A percentile compares a stretch with the other conserved stretches of the same genome.
Conservation (phyloP, 1,284 basidiomycete genomes). For the Calocybe gambosa region DNA sequence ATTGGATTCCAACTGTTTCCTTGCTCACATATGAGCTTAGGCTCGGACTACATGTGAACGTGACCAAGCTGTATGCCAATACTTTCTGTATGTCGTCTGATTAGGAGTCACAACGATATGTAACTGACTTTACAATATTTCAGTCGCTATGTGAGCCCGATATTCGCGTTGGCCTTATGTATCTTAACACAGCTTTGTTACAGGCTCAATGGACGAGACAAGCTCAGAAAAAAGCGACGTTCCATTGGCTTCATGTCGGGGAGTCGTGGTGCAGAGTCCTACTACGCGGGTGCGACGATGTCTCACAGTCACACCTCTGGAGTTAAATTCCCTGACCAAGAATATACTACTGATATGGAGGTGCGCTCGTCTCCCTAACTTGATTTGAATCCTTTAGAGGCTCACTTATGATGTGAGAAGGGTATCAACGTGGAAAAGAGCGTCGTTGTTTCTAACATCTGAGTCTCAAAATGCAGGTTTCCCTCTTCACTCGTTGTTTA, state of each 20-base stretch:
- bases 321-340: constrained; percentile 3
- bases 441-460: constrained; percentile 5
- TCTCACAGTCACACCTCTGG: not conserved
- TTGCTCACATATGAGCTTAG: constrained; percentile 3
- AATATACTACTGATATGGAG: not conserved
- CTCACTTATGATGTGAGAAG: not conserved
- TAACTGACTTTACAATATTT: not conserved
- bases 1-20: not conserved
- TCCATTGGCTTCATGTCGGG: constrained; percentile 2
- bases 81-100: constrained; percentile 18
- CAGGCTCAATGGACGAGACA: constrained; percentile 7
- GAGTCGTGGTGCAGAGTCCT: not conserved
- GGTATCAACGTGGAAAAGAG: constrained; percentile 5
- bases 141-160: constrained; percentile 14
- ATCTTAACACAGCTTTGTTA: not conserved
- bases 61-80: constrained; percentile 19
- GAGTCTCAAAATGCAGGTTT: not conserved
- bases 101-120: not conserved
- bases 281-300: constrained; percentile 1
- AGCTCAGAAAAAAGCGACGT: constrained; percentile 1
- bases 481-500: not conserved
- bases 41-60: constrained; percentile 19
- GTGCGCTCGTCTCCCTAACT: not conserved
- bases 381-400: no score
- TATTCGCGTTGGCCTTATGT: not conserved